Evolutionary conservation across 1,284 basidiomycete genomes (phyloP), one percentile per base, ranked within the genome.

Genomic region (Sanghuangporus weigelae): DNA sequence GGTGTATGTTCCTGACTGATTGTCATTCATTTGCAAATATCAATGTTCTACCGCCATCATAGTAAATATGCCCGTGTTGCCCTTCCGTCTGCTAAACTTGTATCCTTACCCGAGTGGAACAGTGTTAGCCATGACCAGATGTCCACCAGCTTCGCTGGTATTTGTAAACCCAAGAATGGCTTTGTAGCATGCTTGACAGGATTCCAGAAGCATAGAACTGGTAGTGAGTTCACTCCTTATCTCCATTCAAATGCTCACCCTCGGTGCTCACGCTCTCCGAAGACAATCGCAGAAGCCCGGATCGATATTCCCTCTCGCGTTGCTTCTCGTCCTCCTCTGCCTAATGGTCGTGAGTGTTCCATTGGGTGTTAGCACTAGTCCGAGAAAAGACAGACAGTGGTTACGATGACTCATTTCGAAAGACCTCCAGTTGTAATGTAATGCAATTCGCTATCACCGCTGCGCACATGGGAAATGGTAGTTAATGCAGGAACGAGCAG

Each of bases 401-500:
- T 57, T 12, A 10, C 21, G 11, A n/a, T 14, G 56, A 44, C 12
- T 57, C 39, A 10, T 44, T 44, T 44, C 39, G 39, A 10, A 44
- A 12, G 35, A 11, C 4, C 16, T 19, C 16, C 56, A 74, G 72
- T 31, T 69, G 71, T 40, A 74, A 75, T 67, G 63, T 71, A 19
- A 75, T 67, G 63, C 71, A 19, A 59, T 70, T 31, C 71, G 69
- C 39, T 70, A 73, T 59, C 44, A 69, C 39, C 70, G 66, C 7
- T 35, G 71, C 68, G 67, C 69, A 66, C 71, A 63, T 26, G 57
- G 61, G 19, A 68, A 69, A 54, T 68, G 70, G 64, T 66, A 59
- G 23, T 63, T 76, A n/a, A 70, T 78, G 26, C 71, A 73, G 63
- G 68, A 72, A 50, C 75, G 77, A 5, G 73, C 74, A 63, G 76